A percentile compares a stretch with the other conserved stretches of the same genome.
Evolutionary conservation across 768 basidiomycete genomes (phyloP).

Genomic region (Chlorophyllum brunneum): DNA sequence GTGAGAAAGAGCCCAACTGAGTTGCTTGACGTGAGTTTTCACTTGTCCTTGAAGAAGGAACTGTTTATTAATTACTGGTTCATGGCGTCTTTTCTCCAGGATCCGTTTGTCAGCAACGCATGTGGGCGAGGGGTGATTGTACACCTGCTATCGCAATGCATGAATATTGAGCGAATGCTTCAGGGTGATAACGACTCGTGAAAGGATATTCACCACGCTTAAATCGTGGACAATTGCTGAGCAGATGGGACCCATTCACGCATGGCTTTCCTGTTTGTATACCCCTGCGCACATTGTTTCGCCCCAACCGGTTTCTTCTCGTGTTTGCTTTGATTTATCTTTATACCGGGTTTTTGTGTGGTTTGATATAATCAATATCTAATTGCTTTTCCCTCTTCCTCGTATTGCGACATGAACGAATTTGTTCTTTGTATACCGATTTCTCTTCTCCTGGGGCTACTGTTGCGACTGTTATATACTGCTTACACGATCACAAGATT

Average conservation of each 20-base stretch:
- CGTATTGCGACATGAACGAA: constrained; percentile 18
- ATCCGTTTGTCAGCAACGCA: constrained; percentile 61
- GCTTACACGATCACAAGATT: constrained; percentile 13
- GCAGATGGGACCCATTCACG: background rate
- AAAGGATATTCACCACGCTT: background rate
- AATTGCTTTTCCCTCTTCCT: constrained; percentile 9
- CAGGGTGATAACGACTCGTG: constrained; percentile 19
- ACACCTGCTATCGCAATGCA: constrained; percentile 64
- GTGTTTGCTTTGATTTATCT: constrained; percentile 14
- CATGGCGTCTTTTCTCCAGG: constrained; percentile 30
- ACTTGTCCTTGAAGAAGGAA: background rate
- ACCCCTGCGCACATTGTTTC: constrained; percentile 10
- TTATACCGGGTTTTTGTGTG: constrained; percentile 10
- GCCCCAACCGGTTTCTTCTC: constrained; percentile 1
- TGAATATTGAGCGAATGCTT: constrained; percentile 53
- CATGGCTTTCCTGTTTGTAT: constrained; percentile 4
- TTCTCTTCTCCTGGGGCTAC: background rate
- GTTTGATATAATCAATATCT: constrained; percentile 15
- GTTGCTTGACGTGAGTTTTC: constrained; percentile 50
- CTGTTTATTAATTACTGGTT: background rate
- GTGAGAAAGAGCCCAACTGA: constrained; percentile 54
- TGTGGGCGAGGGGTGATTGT: constrained; percentile 66
- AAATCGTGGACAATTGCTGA: background rate
- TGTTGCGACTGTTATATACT: background rate
- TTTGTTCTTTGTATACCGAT: constrained; percentile 10